Evolutionary conservation across 306 rosid genomes (phyloP).

Genomic region (Casuarina equisetifolia): DNA sequence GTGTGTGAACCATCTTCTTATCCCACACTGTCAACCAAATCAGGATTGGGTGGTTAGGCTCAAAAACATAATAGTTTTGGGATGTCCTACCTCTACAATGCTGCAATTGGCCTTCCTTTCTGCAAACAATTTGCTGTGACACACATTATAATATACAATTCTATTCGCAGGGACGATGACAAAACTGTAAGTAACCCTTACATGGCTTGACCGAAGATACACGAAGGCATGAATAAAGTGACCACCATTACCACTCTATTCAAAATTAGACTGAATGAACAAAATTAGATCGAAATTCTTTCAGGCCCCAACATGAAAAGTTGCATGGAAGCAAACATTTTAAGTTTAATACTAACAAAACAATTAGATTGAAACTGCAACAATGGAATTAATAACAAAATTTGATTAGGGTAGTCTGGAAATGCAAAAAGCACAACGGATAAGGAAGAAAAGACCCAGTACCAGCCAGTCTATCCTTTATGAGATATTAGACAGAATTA

Average conservation of each 20-base stretch:
- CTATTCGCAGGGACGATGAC: slow-evolving; percentile 7
- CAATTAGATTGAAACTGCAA: background rate
- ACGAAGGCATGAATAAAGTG: slow-evolving; percentile 6
- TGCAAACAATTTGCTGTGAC: background rate
- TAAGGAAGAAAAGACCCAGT: background rate
- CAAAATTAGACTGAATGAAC: background rate
- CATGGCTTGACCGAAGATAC: slow-evolving; percentile 3
- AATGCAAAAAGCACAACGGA: slow-evolving; percentile 14
- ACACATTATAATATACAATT: slow-evolving; percentile 1
- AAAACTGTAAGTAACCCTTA: background rate
- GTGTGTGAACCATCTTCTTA: slow-evolving; percentile 92
- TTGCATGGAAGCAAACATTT: background rate
- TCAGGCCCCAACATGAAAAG: background rate
- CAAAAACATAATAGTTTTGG: background rate
- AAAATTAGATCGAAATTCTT: background rate
- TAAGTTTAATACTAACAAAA: background rate
- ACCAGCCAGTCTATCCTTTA: background rate
- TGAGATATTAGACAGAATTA: background rate
- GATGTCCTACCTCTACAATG: background rate
- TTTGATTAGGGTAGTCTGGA: background rate
- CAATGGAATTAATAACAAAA: background rate
- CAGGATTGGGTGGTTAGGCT: background rate
- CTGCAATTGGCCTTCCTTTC: slow-evolving; percentile 16
- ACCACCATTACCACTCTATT: background rate
- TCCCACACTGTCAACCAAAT: slow-evolving; percentile 73